Evolutionary conservation across 2,329 filamentous ascomycete species (phyloP).

Genomic region (Nemania bipapillata): DNA sequence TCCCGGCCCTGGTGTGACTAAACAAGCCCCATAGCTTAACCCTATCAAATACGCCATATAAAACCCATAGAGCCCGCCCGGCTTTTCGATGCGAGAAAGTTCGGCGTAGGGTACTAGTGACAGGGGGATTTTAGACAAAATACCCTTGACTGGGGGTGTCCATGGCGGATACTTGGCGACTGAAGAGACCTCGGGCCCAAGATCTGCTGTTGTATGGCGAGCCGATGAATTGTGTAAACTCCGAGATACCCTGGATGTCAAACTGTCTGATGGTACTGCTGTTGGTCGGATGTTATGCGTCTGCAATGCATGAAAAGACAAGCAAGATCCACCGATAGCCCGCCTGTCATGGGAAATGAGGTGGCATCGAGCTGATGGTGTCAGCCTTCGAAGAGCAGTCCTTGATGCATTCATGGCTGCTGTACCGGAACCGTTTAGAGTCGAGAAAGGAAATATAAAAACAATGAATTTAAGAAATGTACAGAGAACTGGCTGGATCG

Average conservation of each 20-base stretch:
- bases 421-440: neutral
- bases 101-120: slow-evolving; percentile 42
- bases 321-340: neutral
- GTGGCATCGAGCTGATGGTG: slow-evolving; percentile 10
- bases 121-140: slow-evolving; percentile 34
- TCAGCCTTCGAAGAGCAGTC: slow-evolving; percentile 8
- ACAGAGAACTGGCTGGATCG: neutral
- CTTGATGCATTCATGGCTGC: slow-evolving; percentile 13
- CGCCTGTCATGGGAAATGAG: neutral
- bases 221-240: slow-evolving; percentile 3
- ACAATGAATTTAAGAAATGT: neutral
- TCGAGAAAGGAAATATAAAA: neutral
- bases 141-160: slow-evolving; percentile 35
- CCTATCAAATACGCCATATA: slow-evolving; percentile 44
- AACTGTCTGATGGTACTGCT: neutral
- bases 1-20: slow-evolving; percentile 20
- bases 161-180: slow-evolving; percentile 29
- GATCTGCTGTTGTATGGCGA: neutral
- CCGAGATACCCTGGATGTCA: neutral
- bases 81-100: slow-evolving; percentile 42
- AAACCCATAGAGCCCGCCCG: slow-evolving; percentile 41
- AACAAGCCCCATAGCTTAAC: slow-evolving; percentile 37
- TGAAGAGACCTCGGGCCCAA: neutral
- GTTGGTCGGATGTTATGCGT: neutral
- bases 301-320: neutral